Evolutionary conservation across 495 filamentous ascomycete species (phyloP), one percentile per base, ranked within the genome.

Genomic region (Thozetella sp.): DNA sequence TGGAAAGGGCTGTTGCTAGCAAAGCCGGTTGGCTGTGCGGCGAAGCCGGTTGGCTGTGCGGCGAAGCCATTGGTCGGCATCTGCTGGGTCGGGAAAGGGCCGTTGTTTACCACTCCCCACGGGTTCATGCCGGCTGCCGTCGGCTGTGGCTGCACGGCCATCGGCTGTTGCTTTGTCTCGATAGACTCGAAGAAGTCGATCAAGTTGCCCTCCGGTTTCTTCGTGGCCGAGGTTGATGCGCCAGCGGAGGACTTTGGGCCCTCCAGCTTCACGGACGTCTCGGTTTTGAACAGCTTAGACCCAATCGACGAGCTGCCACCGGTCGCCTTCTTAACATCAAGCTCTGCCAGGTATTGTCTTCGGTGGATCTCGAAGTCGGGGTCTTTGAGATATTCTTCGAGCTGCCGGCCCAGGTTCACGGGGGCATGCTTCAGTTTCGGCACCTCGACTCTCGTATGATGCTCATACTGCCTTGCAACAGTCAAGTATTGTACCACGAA

Each of bases 171-270:
- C 60, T 94, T 93, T 65, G 91, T 89, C 66, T 98, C 93, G 67
- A 99, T 98, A 1, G 94, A 94, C 60, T 95, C 95, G 69, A 99
- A 99, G 72, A 99, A 97, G 71, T 99, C 95, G 65, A 99, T 99
- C 54, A 99, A 77, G 75, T 98, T 91, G 51, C 88, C 81, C 57
- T 87, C 88, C 0, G 90, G 88, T 2, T 86, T 85, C 57, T 87
- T 88, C 22, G 81, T 76, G 0, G 74, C 58, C 51, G 72, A 66
- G 19, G 59, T 46, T 9, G 63, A 59, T 10, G 71, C 50, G 56
- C 51, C 63, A 23, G 72, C 63, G 2, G 76, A 70, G n/a, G 76
- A 60, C 56, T 79, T 81, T 11, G 70, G 59, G 24, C 74, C 61
- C 11, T 71, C 56, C 20, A 40, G 52, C 62, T 67, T 60, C 45